Base-by-base conservation (phyloP, 352 stramenopile species). In the Thalassiosira ordinaria region DNA sequence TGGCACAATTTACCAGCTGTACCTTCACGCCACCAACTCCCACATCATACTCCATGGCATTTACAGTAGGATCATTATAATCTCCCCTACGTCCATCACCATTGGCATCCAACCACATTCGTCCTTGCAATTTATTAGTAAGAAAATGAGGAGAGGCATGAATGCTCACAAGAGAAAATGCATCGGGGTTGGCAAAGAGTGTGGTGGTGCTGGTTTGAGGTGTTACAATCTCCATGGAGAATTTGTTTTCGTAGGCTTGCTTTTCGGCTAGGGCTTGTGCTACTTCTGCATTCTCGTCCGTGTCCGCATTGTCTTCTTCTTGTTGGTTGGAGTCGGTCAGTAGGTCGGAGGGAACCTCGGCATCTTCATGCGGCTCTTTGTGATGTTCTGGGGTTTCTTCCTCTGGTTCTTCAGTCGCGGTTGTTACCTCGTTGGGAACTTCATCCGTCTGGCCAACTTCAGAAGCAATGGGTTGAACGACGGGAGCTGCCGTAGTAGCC, bases 31-130 rank as follows among this genome's bases (percentile, higher is more conserved):
- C 53, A 1, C 37, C 46, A 8, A 84, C 22, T 0, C 62, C 69
- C 0, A 51, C 35, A 33, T 79, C 77, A 16, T 76, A 68, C 47
- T 84, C 77, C 0, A 72, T 7, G 0, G 44, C 69, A 53, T 84
- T 76, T 14, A 84, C 18, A 1, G 77, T 74, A 2, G 35, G 35
- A 53, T 84, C 55, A 0, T 3, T 52, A 9, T 46, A 66, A 16
- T 33, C 41, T 0, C 77, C 77, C 0, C 63, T 46, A 6, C 64
- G 61, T 0, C 77, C 77, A 22, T 84, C 70, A 13, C 18, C 35
- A 44, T 84, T 67, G 16, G 46, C 44, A 57, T 84, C 77, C 0
- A 62, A 35, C 68, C 69, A 84, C n/a, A 76, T 4, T n/a, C 35
- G 63, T 0, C 77, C 77, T 0, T 22, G 4, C 0, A 73, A 20